These are phyloP conservation scores for Colletotrichum lindemuthianum DNA, from an alignment of 2,329 filamentous ascomycete species.

Conservation along the genomic window DNA sequence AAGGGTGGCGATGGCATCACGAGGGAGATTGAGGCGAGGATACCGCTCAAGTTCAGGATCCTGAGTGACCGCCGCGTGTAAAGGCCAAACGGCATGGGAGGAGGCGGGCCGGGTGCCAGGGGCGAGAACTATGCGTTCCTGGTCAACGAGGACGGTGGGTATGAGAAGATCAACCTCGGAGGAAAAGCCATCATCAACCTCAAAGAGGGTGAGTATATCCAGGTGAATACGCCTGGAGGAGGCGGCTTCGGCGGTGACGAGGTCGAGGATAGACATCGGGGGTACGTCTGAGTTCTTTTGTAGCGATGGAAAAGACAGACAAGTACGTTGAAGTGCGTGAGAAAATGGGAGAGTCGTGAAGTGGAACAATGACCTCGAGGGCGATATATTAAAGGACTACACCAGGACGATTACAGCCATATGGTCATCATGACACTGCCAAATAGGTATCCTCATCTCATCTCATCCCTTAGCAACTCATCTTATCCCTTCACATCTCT, in stretches of 20 bases:
- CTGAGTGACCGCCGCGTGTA: conserved; percentile 49
- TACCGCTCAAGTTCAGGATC: conserved; percentile 46
- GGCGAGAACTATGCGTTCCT: conserved; percentile 44
- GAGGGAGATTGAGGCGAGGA: conserved; percentile 48
- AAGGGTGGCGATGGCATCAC: conserved; percentile 47
- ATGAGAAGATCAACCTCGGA: conserved; percentile 46
- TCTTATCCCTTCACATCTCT: no score
- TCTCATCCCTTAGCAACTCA: no score
- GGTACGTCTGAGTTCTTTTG: conserved; percentile 15
- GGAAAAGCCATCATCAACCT: conserved; percentile 45
- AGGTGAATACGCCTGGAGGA: conserved; percentile 49
- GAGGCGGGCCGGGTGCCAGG: conserved; percentile 41
- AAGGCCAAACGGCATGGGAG: conserved; percentile 47
- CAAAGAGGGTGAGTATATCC: conserved; percentile 46
- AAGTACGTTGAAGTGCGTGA: neutral
- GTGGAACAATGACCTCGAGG: no score
- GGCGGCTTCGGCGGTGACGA: conserved; percentile 42
- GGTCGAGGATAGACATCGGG: conserved; percentile 22
- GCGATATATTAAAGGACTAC: no score
- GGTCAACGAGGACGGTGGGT: conserved; percentile 40
- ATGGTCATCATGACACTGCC: neutral
- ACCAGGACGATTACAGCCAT: neutral
- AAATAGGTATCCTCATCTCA: conserved; percentile 19
- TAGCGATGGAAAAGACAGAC: neutral
- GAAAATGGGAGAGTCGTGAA: no score